A percentile compares a stretch with the other conserved stretches of the same genome.
Conservation (phyloP, 208 protist species). For the Phytomonas francai region DNA sequence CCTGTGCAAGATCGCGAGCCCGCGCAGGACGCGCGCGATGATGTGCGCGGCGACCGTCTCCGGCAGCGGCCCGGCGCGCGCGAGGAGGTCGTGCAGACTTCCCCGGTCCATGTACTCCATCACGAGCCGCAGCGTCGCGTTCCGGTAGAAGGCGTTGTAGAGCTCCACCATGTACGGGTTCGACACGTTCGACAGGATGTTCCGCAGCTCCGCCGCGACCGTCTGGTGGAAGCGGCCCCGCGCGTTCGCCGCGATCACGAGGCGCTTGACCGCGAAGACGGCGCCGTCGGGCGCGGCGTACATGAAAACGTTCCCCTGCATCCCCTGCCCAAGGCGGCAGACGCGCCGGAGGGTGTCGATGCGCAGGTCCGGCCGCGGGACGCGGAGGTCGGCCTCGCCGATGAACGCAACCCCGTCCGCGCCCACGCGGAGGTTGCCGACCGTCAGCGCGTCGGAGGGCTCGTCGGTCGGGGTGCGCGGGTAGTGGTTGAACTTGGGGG, state of each 20-base stretch:
- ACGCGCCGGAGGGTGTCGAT: slow-evolving; percentile 46
- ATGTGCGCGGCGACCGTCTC: slow-evolving; percentile 63
- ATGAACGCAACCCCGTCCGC: slow-evolving; percentile 65
- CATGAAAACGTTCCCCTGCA: slow-evolving; percentile 73
- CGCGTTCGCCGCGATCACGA: slow-evolving; percentile 49
- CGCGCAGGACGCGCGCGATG: slow-evolving; percentile 68
- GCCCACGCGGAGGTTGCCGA: slow-evolving; percentile 75
- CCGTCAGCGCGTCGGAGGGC: slow-evolving; percentile 37
- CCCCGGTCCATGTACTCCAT: slow-evolving; percentile 91
- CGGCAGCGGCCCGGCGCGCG: slow-evolving; percentile 27
- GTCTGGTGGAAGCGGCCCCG: slow-evolving; percentile 59
- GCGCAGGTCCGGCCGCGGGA: slow-evolving; percentile 51
- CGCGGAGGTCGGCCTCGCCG: slow-evolving; percentile 65
- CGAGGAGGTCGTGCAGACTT: slow-evolving; percentile 80
- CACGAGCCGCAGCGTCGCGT: slow-evolving; percentile 54
- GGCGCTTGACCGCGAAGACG: slow-evolving; percentile 76
- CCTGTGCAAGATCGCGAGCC: slow-evolving; percentile 76
- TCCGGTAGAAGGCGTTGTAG: slow-evolving; percentile 82
- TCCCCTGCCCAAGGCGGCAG: slow-evolving; percentile 50
- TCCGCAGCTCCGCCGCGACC: slow-evolving; percentile 73
- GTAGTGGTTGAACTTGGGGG: slow-evolving; percentile 31
- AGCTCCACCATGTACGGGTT: slow-evolving; percentile 72
- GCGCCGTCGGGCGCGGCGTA: slow-evolving; percentile 34
- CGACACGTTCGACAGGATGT: slow-evolving; percentile 61
- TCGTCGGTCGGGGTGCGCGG: slow-evolving; percentile 20